Base-by-base conservation (phyloP, 805 yeast genomes). In the Cyberlindnera suaveolens region DNA sequence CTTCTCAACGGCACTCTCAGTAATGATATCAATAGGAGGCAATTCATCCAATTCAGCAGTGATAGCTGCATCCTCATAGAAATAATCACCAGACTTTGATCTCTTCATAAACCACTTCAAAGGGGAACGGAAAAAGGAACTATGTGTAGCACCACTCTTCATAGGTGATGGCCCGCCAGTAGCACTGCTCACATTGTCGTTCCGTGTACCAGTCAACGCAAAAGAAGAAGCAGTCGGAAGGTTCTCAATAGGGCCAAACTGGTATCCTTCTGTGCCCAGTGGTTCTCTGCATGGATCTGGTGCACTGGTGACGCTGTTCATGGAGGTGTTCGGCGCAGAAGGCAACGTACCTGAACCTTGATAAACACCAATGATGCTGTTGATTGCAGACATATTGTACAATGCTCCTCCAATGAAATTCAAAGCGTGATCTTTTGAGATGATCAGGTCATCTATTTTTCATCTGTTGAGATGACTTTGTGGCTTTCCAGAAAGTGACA, bases 21-120 rank as follows among this genome's bases (percentile, higher is more conserved):
- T 31, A 31, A 38, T 30, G n/a, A 38, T 27, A 10, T 30, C 32
- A 36, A 30, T 33, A 10, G 34, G 34, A 6, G 4, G 31, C 11
- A 4, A 30, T 6, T 37, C 44, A 23, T 20, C 29, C 30, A 31
- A 26, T 6, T 31, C 27, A 6, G 23, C 31, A 26, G 27, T 33
- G 8, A 6, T 29, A 26, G 18, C 4, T 3, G 13, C 14, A n/a
- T 8, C 37, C n/a, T 32, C 35, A 15, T 31, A 27, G 18, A 11
- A 18, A 20, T 36, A 29, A 14, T 26, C 26, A 16, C 7, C 30
- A 23, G 33, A 16, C 6, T 31, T 30, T 15, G 23, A 23, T 23
- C 18, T 17, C 34, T 42, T 40, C 35, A 30, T 40, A 26, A 39
- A 42, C 45, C 45, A 42, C 29, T 38, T 42, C 31, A 31, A 20